phyloP scores from a whole-genome alignment of 2,329 filamentous ascomycete genomes.

The Rhynchosporium secalis region DNA sequence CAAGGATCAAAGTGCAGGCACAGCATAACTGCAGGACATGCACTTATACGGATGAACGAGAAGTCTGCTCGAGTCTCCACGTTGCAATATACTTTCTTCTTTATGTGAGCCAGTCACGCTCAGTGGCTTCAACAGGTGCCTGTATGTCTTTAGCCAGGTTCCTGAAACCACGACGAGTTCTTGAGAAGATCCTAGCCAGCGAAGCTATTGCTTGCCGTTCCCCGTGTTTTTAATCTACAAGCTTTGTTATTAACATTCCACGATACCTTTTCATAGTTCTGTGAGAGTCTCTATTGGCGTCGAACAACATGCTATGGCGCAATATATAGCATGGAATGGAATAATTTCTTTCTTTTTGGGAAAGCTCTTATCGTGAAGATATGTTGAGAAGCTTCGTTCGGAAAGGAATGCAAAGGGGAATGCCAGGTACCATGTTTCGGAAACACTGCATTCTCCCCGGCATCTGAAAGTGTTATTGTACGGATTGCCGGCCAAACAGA shows the following conservation, averaged over 20 bases:
- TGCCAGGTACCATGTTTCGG: background rate
- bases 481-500: conserved; percentile 14
- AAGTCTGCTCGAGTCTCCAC: conserved; percentile 15
- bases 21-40: conserved; percentile 8
- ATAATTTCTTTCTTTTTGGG: background rate
- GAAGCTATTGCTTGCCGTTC: conserved; percentile 16
- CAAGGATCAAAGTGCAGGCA: background rate
- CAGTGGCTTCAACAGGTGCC: conserved; percentile 12
- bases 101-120: conserved; percentile 9
- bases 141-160: conserved; percentile 17
- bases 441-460: background rate
- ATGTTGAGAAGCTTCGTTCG: too few relatives aligned
- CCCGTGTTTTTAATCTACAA: conserved; percentile 23
- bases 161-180: conserved; percentile 8
- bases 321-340: background rate
- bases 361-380: too few relatives aligned
- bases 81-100: conserved; percentile 8
- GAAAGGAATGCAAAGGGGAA: too few relatives aligned
- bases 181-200: background rate
- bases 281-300: background rate
- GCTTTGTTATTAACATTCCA: background rate
- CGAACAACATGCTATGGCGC: background rate
- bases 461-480: background rate
- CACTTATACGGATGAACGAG: background rate
- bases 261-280: background rate